A percentile compares a stretch with the other conserved stretches of the same genome.
phyloP scores from a whole-genome alignment of 306 rosid species.

The Spatholobus suberectus region DNA sequence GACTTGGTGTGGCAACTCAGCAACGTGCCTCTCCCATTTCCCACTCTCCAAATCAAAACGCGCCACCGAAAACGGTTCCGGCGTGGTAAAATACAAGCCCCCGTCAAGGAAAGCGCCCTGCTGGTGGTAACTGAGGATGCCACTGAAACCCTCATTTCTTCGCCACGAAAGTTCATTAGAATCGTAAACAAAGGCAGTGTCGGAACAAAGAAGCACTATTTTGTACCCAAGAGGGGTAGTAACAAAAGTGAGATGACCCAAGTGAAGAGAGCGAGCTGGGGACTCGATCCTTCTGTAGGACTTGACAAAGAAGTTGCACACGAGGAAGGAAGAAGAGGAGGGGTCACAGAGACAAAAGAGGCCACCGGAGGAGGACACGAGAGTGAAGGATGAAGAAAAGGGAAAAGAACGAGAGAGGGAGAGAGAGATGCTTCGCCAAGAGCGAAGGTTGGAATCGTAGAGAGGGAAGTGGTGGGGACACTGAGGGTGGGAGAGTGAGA shows the following conservation, averaged over 20 bases:
- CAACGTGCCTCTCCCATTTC: not conserved
- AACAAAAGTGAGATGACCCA: not conserved
- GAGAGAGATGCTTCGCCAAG: not conserved
- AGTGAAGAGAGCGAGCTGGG: not conserved
- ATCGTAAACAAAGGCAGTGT: not conserved
- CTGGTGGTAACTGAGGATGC: not conserved
- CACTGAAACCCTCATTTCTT: not conserved
- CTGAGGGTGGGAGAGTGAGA: conserved; percentile 2
- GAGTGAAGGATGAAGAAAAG: not conserved
- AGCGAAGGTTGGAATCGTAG: not conserved
- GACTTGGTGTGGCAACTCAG: not conserved
- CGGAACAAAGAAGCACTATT: not conserved
- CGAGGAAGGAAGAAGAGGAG: not conserved
- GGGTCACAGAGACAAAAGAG: not conserved
- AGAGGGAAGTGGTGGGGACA: not conserved
- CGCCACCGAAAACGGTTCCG: conserved; percentile 9
- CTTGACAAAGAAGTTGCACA: not conserved
- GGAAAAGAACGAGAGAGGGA: not conserved
- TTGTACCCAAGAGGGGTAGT: not conserved
- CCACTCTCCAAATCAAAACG: conserved; percentile 1
- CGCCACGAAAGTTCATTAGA: not conserved
- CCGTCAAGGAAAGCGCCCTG: not conserved
- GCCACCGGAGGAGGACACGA: conserved; percentile 8
- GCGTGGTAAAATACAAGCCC: not conserved
- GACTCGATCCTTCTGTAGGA: not conserved